Base-by-base conservation (phyloP, 2,329 filamentous ascomycete species). In the Apiospora arundinis region DNA sequence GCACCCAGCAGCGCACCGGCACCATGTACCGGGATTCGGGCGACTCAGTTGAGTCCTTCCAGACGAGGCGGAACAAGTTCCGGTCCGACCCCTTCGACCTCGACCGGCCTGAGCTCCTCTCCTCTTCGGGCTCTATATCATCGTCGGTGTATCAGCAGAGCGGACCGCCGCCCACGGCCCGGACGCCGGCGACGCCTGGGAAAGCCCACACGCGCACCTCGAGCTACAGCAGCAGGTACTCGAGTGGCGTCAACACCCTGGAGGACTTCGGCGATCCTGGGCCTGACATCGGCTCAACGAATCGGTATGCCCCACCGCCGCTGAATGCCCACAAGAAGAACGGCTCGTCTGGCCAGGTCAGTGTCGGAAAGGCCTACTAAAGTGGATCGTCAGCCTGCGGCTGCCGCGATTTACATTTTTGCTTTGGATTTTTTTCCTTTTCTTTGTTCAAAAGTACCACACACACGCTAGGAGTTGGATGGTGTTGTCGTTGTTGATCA, bases 61-160 rank as follows among this genome's bases (percentile, higher is more conserved):
- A 83, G 63, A 84, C 81, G 7, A 80, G 83, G 21, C 85, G 86
- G 70, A 87, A 86, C 75, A 89, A 89, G 76, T 89, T 90, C 77
- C 87, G 89, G 63, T 91, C 89, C 1, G 89, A 92, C 74, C 90
- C 89, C 1, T 92, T 92, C 76, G 90, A 92, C 74, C 83, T 92
- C n/a, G 90, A 92, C 77, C 79, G 83, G 60, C 83, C 87, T 45
- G 83, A 88, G 75, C 80, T 87, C 8, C 81, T 85, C 4, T 76
- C 71, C 37, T 77, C 67, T 78, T 81, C 2, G 77, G 78, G 71
- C 11, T 63, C 56, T 77, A 77, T 71, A 78, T 75, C 68, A 74
- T 74, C 73, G 78, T 77, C 72, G 76, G 42, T 14, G 42, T 45
- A 45, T 45, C 42, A 45, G 42, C 42, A 74, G 73, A 67, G 60